Conservation (phyloP, 495 filamentous ascomycete genomes). For the Antarctomyces pellizariae region DNA sequence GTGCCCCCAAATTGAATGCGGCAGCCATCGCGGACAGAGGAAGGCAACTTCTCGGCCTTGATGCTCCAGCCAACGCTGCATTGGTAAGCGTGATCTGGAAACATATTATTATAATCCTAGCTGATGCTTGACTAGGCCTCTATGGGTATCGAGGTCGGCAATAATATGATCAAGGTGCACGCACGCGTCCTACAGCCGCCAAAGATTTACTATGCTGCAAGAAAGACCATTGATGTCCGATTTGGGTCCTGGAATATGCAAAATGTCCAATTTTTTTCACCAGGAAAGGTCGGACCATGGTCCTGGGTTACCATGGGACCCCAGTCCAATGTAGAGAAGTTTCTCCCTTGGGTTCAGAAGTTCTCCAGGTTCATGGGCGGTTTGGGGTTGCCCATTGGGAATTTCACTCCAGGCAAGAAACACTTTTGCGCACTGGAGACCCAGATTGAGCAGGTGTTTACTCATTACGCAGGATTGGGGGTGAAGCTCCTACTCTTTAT, state of each 20-base stretch:
- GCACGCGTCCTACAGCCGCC: conserved; percentile 38
- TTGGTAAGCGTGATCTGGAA: conserved; percentile 12
- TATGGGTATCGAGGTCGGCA: conserved; percentile 31
- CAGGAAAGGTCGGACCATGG: conserved; percentile 18
- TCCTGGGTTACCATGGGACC: no score
- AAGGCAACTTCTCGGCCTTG: conserved; percentile 22
- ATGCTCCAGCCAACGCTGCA: conserved; percentile 11
- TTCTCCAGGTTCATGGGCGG: no score
- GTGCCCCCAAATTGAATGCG: conserved; percentile 39
- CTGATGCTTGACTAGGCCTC: conserved; percentile 14
- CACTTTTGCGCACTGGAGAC: no score
- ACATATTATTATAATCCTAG: conserved; percentile 9
- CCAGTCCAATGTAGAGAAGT: no score
- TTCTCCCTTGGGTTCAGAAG: no score
- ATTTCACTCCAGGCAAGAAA: conserved; percentile 1
- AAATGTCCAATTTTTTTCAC: conserved; percentile 19
- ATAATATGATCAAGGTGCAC: conserved; percentile 35
- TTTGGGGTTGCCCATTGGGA: no score
- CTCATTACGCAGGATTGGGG: conserved; percentile 4
- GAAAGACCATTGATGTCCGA: conserved; percentile 8
- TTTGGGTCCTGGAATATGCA: conserved; percentile 34
- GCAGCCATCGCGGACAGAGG: conserved; percentile 35
- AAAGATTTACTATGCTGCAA: conserved; percentile 23
- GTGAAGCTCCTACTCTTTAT: conserved; percentile 38
- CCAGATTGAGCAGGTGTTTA: conserved; percentile 2